Base-by-base conservation (phyloP, 208 protist genomes). In the Trypanosoma theileri region DNA sequence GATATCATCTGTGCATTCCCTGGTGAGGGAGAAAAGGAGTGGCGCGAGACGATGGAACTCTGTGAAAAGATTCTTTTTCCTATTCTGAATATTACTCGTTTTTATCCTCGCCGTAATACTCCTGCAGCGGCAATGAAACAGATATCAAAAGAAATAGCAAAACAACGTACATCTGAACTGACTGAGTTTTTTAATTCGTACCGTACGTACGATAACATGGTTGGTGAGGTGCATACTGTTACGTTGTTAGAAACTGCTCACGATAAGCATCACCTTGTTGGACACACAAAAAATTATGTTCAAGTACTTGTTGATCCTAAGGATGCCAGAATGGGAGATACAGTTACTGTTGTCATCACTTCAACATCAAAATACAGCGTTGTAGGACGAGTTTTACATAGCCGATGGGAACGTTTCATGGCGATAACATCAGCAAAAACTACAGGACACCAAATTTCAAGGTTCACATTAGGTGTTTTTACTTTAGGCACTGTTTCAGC, bases 1-100 rank as follows among this genome's bases (percentile, higher is more conserved):
- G 87, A 95, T 70, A 84, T 95, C 67, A 95, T 95, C 63, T 94
- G 88, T 72, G 90, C 86, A 0, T 92, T 93, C 55, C 87, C 91
- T 3, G 75, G 65, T 16, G 90, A 97, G 52, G 86, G 75, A 0
- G 88, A 94, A 31, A 62, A 64, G 21, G 86, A 91, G 52, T 95
- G 88, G 61, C 46, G 82, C 51, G 68, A 89, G 54, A 94, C 91
- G 3, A 54, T 96, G 55, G 56, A 59, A 0, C 59, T 95, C 1
- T 78, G 75, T 66, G 22, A 65, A 16, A 41, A 52, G 2, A 60
- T 71, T n/a, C 26, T 48, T 4, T 86, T 91, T 71, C 73, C 76
- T n/a, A 60, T 82, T 41, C n/a, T 96, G 7, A 89, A 96, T 73
- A 94, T 96, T 52, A 90, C 91, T 12, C 85, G 93, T 57, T 96